Evolutionary conservation across 1,284 basidiomycete species (phyloP), one percentile per base, ranked within the genome.

Genomic region (Sparassis latifolia): DNA sequence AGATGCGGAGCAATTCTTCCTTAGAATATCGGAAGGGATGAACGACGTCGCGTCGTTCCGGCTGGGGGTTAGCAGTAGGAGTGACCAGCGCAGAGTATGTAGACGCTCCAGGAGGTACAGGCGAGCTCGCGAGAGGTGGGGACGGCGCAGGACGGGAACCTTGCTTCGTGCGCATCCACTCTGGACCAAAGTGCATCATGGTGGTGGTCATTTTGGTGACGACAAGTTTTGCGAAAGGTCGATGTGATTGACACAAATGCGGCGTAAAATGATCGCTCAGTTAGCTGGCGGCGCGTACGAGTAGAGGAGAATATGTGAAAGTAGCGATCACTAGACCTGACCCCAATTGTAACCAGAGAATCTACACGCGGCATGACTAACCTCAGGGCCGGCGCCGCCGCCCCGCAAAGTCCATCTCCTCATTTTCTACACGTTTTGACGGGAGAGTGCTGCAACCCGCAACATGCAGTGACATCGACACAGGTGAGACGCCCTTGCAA

Each of bases 81-180:
- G 83, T 82, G 55, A 86, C 80, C 46, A 84, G 79, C 37, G 89
- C 83, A 44, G 90, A 92, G 72, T 93, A 92, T 44, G 86, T 84
- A 10, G 86, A 84, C 66, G 76, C 69, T 62, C 73, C 73, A 45
- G 78, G 72, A 56, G 76, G 66, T 55, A 75, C 68, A 55, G 69
- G 65, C 51, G 68, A 64, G 20, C 63, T 60, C 32, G 59, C 52
- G 49, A 77, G 80, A 47, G 81, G 80, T 28, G 83, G 79, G 10
- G 82, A 79, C 44, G 80, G 82, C 48, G 72, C 75, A 45, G 76
- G 68, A 58, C 80, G 80, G 49, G 79, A 61, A 48, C 75, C 60
- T 66, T 84, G 80, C 70, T 89, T 89, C 56, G 82, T 78, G 60
- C 89, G 82, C 88, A 92, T 90, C 89, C 89, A 92, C 72, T 91